Conservation (phyloP, 106 monocot species). For the Platanthera zijinensis region DNA sequence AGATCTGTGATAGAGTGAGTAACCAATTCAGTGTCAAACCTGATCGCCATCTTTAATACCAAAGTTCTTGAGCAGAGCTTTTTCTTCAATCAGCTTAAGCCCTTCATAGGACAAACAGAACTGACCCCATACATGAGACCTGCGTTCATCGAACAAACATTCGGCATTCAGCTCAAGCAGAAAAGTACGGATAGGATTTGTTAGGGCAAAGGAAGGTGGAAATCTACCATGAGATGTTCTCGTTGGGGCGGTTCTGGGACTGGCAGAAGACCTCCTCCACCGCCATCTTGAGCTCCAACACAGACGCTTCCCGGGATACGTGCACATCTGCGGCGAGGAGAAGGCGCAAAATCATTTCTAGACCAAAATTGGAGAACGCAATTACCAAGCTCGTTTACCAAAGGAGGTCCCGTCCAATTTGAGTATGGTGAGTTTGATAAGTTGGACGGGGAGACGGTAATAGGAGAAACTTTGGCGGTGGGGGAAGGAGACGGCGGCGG, state of each 20-base stretch:
- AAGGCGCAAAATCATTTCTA: background rate
- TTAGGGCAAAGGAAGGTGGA: background rate
- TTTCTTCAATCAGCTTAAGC: constrained; percentile 45
- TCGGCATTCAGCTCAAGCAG: background rate
- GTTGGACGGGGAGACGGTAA: constrained; percentile 25
- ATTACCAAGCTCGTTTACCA: constrained; percentile 11
- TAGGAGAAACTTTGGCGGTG: constrained; percentile 33
- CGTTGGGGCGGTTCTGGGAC: background rate
- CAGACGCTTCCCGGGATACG: constrained; percentile 18
- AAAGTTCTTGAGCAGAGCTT: constrained; percentile 20
- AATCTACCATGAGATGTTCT: constrained; percentile 18
- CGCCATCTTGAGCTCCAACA: constrained; percentile 35
- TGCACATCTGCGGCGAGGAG: constrained; percentile 27
- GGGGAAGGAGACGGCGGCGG: background rate
- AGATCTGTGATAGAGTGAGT: no score
- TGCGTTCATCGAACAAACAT: constrained; percentile 4
- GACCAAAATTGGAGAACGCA: background rate
- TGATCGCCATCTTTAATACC: constrained; percentile 67
- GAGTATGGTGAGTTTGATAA: constrained; percentile 29
- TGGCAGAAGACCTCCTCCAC: constrained; percentile 33
- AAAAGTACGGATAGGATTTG: constrained; percentile 1
- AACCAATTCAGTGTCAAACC: constrained; percentile 15
- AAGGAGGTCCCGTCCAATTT: constrained; percentile 44
- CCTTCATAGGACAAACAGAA: constrained; percentile 57
- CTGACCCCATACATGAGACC: constrained; percentile 76